Evolutionary conservation across 2,329 filamentous ascomycete species (phyloP).

Genomic region (Penicillium fuscoglaucum): DNA sequence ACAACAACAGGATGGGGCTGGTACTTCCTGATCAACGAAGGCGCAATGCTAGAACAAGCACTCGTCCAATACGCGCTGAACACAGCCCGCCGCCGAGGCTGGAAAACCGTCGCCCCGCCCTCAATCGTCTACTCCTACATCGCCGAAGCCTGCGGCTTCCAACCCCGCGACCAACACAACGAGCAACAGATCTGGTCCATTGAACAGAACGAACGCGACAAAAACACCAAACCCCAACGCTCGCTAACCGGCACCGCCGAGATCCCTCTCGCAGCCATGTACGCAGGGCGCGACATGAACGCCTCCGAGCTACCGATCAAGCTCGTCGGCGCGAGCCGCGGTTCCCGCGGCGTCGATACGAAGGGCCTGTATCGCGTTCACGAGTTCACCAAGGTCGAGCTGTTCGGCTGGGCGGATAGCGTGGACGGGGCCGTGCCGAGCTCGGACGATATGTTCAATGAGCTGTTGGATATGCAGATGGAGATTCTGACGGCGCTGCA

Average conservation of each 20-base stretch:
- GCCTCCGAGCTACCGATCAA: conserved; percentile 70
- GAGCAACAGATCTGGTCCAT: conserved; percentile 91
- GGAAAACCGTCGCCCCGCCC: conserved; percentile 78
- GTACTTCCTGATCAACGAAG: conserved; percentile 95
- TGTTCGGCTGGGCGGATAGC: conserved; percentile 82
- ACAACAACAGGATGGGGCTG: conserved; percentile 93
- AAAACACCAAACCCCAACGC: conserved; percentile 64
- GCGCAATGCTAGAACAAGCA: conserved; percentile 90
- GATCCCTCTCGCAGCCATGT: conserved; percentile 90
- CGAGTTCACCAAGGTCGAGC: conserved; percentile 97
- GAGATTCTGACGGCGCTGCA: conserved; percentile 76
- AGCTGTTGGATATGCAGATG: conserved; percentile 83
- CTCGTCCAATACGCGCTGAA: conserved; percentile 81
- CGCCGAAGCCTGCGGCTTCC: conserved; percentile 87
- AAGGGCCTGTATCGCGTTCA: conserved; percentile 96
- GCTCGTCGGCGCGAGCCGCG: conserved; percentile 80
- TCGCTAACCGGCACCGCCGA: conserved; percentile 87
- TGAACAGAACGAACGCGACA: conserved; percentile 64
- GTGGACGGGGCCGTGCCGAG: conserved; percentile 48
- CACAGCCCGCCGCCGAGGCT: conserved; percentile 71
- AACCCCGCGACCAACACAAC: conserved; percentile 83
- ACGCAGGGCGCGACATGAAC: conserved; percentile 70
- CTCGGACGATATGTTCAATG: conserved; percentile 64
- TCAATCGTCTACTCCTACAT: conserved; percentile 92
- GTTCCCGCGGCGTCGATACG: conserved; percentile 82